Base-by-base conservation (phyloP, 2,329 filamentous ascomycete genomes). In the Bimuria novae-zelandiae region DNA sequence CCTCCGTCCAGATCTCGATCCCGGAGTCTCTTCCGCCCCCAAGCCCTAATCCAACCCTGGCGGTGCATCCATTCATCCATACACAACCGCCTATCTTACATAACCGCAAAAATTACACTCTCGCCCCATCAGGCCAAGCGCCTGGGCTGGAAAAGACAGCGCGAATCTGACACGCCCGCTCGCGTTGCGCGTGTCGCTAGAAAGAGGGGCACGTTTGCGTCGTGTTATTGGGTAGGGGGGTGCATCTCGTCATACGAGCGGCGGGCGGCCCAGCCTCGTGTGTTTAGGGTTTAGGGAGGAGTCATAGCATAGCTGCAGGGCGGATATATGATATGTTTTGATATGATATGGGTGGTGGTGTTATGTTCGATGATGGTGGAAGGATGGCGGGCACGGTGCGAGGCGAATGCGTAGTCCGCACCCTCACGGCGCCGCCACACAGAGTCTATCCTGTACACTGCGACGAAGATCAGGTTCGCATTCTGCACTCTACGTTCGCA, bases 121-220 rank as follows among this genome's bases (percentile, higher is more conserved):
- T n/a, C n/a, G n/a, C n/a, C n/a, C n/a, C n/a, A n/a, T n/a, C n/a
- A n/a, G n/a, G 30, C 11, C 4, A 33, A 33, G 30, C 30, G 30
- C n/a, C n/a, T n/a, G n/a, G n/a, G n/a, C n/a, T n/a, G n/a, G n/a
- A n/a, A n/a, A n/a, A n/a, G n/a, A n/a, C n/a, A n/a, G 29, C 51
- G 41, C 51, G 51, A 54, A 54, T 44, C 33, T 54, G 41, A 54
- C 51, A 54, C 51, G 51, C 35, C 32, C 48, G 40, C 22, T 42
- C 47, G 47, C 45, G 39, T 40, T 27, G 14, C 16, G 46, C 46
- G 32, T 17, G 19, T 42, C 51, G 39, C 40, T 32, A 32, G 16
- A 25, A 4, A 29, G 37, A 10, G 6, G 10, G 10, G 6, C 25
- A 27, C n/a, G n/a, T n/a, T n/a, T n/a, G n/a, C 16, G 16, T 11